A percentile compares a stretch with the other conserved stretches of the same genome.
Conservation (phyloP, 345 rosid genomes). For the Citrus reticulata region DNA sequence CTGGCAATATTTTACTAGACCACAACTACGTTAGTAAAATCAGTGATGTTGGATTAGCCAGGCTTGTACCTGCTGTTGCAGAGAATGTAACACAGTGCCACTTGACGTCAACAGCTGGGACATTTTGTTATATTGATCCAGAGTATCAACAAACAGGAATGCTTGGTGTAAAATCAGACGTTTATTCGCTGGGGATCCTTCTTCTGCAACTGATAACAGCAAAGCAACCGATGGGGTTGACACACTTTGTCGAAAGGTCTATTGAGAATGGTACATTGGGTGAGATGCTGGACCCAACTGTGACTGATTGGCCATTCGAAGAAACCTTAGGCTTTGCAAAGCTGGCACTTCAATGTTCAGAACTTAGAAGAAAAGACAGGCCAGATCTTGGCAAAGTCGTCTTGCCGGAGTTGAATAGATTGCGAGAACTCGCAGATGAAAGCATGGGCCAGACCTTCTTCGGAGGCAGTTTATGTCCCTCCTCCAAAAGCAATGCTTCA, state of each 20-base stretch:
- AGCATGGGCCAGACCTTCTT: constrained; percentile 29
- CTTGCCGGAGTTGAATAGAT: constrained; percentile 53
- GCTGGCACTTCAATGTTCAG: constrained; percentile 65
- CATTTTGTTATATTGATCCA: constrained; percentile 91
- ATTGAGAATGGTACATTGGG: constrained; percentile 52
- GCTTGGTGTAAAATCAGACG: constrained; percentile 88
- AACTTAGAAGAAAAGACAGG: constrained; percentile 81
- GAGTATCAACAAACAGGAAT: constrained; percentile 97
- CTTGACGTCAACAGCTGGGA: constrained; percentile 82
- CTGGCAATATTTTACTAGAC: constrained; percentile 85
- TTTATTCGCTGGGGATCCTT: constrained; percentile 80
- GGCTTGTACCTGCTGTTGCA: constrained; percentile 75
- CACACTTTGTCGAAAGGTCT: constrained; percentile 49
- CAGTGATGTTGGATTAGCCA: constrained; percentile 83
- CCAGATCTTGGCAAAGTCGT: constrained; percentile 78
- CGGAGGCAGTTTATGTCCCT: constrained; percentile 17
- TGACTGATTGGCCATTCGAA: constrained; percentile 75
- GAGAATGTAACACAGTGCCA: constrained; percentile 72
- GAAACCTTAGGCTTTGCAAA: constrained; percentile 58
- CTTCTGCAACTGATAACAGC: constrained; percentile 82
- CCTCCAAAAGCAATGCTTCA: constrained; percentile 28
- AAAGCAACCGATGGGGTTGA: constrained; percentile 67
- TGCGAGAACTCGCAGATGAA: constrained; percentile 62
- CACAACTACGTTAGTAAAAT: constrained; percentile 78
- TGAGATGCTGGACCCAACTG: constrained; percentile 64